Conservation (phyloP, 305 asterid species). For the Fraxinus platypoda region DNA sequence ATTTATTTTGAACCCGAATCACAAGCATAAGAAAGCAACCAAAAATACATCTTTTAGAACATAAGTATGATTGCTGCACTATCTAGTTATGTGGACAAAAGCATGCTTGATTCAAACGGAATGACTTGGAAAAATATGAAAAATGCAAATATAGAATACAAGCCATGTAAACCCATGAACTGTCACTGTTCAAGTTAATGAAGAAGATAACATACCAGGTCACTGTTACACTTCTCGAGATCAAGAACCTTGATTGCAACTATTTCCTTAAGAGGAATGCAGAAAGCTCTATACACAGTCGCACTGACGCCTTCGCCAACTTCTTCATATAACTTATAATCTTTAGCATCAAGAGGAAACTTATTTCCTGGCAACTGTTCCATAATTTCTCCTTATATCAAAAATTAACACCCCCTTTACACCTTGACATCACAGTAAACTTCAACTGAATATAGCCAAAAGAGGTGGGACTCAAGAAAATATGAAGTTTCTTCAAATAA, state of each 20-base stretch:
- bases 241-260: conserved; percentile 99
- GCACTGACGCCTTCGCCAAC: conserved; percentile 99
- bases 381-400: conserved; percentile 46
- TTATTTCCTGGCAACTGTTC: conserved; percentile 47
- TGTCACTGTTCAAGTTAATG: not conserved
- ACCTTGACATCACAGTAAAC: conserved; percentile 22
- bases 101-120: conserved; percentile 3
- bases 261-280: conserved; percentile 67
- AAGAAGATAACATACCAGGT: conserved; percentile 61
- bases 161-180: conserved; percentile 3
- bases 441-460: conserved; percentile 19
- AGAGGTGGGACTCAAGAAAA: conserved; percentile 17
- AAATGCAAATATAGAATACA: not conserved
- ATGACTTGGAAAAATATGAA: conserved; percentile 16
- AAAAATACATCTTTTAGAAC: not conserved
- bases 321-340: conserved; percentile 77
- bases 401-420: conserved; percentile 23
- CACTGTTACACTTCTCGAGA: conserved; percentile 90
- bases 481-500: conserved; percentile 30
- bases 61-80: not conserved
- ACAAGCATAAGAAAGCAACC: conserved; percentile 10
- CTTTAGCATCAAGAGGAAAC: conserved; percentile 72
- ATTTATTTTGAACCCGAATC: conserved; percentile 14
- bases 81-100: not conserved
- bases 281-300: conserved; percentile 77